phyloP scores from a whole-genome alignment of 495 filamentous ascomycete genomes.

The Chaetomium tenue region DNA sequence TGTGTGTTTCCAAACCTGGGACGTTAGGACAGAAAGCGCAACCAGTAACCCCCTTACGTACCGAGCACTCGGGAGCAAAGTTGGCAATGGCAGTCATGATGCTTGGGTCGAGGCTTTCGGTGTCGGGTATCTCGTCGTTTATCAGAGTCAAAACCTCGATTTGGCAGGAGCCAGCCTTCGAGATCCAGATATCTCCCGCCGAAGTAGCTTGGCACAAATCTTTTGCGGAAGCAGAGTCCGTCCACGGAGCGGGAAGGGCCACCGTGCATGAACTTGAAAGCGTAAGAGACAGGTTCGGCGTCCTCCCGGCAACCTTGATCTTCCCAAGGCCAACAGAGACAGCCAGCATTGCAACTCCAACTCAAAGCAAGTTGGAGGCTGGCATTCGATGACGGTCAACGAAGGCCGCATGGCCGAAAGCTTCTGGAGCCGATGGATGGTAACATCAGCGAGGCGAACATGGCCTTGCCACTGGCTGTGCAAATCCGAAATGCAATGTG shows the following conservation, averaged over 20 bases:
- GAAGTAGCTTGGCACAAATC: conserved; percentile 21
- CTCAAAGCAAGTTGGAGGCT: background rate
- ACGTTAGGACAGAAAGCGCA: background rate
- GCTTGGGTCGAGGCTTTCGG: background rate
- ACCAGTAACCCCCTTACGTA: conserved; percentile 8
- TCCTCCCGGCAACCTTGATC: conserved; percentile 24
- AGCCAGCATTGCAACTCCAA: conserved; percentile 20
- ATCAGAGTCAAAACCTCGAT: conserved; percentile 27
- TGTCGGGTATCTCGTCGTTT: conserved; percentile 20
- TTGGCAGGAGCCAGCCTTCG: conserved; percentile 33
- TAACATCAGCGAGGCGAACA: background rate
- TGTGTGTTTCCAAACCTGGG: conserved; percentile 31
- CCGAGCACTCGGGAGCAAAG: conserved; percentile 25
- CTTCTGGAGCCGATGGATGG: background rate
- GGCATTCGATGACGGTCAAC: background rate
- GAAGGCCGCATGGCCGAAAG: background rate
- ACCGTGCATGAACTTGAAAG: conserved; percentile 27
- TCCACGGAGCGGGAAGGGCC: conserved; percentile 7
- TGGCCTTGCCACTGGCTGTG: background rate
- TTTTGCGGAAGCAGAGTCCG: conserved; percentile 10
- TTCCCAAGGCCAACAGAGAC: conserved; percentile 25
- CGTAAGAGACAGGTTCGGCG: conserved; percentile 22
- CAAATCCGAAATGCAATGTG: background rate
- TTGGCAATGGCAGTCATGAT: conserved; percentile 4
- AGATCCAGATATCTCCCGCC: conserved; percentile 29